Base-by-base conservation (phyloP, 495 filamentous ascomycete genomes). In the Cercophora scortea region DNA sequence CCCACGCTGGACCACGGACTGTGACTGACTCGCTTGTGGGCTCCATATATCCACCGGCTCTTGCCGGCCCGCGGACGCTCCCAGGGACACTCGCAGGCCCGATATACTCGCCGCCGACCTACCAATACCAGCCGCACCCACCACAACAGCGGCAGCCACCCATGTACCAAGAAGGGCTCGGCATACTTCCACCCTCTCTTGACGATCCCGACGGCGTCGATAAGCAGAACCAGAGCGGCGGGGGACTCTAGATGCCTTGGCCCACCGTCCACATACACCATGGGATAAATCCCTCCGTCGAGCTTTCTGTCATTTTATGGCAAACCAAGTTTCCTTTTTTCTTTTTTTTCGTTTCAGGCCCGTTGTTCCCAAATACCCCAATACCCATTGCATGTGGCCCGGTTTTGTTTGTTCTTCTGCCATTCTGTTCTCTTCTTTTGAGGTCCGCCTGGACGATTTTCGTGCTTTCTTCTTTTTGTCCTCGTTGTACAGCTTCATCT, bases 1-100 rank as follows among this genome's bases (percentile, higher is more conserved):
- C 25, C 25, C 54, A 57, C 4, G 49, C 60, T 10, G 58, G 54
- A 17, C 61, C 61, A 32, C 59, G 61, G 41, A 64, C 61, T 11
- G 47, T 64, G 6, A 59, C 61, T 0, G 61, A 61, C 13, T 40
- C 49, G 10, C 16, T 45, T 17, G 18, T 17, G 34, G 15, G 38
- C 8, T 58, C 59, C 8, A 44, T 52, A 19, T 61, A 55, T 44
- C 55, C 59, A 8, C 55, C 59, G n/a, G 44, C 13, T 19, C 51
- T 33, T 35, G 44, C 13, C 39, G 51, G 39, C 52, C 56, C 1
- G 45, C 52, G 2, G 45, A 19, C n/a, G 18, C 56, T 45, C 52
- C 17, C 47, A 42, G 16, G 34, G 41, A 15, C 32, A 48, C 16
- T 42, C n/a, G 32, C 25, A 15, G 32, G 25, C 5, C 13, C 36